Percentiles rank a stretch among this genome's conserved stretches.
Evolutionary conservation across 805 yeast genomes (phyloP).

Genomic region (Maudiozyma saulgeensis): DNA sequence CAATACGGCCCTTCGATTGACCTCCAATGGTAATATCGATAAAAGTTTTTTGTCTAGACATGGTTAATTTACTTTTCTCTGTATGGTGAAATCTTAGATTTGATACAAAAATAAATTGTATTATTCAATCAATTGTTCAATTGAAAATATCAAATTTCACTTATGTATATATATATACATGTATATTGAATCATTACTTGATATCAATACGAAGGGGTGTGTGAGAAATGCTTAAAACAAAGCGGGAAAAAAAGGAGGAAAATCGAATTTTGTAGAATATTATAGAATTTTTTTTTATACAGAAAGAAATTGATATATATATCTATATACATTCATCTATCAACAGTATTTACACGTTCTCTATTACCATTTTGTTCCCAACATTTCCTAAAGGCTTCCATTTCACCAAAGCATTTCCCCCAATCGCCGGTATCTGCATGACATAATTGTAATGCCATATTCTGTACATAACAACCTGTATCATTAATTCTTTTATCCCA

Average conservation of each 20-base stretch:
- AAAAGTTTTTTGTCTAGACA: conserved; percentile 43
- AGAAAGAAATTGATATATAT: not conserved
- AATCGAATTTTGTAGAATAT: not conserved
- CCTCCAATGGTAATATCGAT: conserved; percentile 75
- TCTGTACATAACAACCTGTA: conserved; percentile 71
- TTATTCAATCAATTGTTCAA: too few species aligned
- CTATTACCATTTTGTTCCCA: conserved; percentile 52
- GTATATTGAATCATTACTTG: too few species aligned
- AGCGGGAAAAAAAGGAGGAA: not conserved
- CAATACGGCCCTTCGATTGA: conserved; percentile 60
- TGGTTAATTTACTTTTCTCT: not conserved
- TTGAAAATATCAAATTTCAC: too few species aligned
- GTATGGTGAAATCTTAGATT: too few species aligned
- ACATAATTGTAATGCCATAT: conserved; percentile 59
- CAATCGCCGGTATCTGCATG: conserved; percentile 78
- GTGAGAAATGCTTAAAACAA: not conserved
- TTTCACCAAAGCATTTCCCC: conserved; percentile 62
- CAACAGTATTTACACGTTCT: conserved; percentile 32
- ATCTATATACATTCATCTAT: conserved; percentile 5
- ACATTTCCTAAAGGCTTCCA: conserved; percentile 53
- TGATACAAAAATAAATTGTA: too few species aligned
- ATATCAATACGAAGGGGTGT: not conserved
- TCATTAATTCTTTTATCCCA: conserved; percentile 67
- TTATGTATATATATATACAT: not conserved
- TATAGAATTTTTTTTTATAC: not conserved